Base-by-base conservation (phyloP, 345 rosid species). In the Carallia brachiata region DNA sequence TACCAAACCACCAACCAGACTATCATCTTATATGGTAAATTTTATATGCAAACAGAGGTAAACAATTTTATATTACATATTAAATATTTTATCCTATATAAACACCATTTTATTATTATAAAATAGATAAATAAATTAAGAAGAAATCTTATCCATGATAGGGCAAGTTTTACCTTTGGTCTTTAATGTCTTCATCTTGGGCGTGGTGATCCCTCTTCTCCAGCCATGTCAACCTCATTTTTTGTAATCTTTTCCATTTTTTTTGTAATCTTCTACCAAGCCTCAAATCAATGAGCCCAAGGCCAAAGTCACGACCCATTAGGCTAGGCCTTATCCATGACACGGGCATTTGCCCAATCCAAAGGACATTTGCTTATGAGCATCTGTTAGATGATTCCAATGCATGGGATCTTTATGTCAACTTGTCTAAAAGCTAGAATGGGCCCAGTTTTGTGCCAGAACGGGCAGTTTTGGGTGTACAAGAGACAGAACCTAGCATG, bases 361-460 rank as follows among this genome's bases (percentile, higher is more conserved):
- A 27, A 69, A 69, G 23, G 73, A 54, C 52, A 75, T 27, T 0
- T 44, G 15, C 55, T 50, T 68, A 18, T 52, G 19, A 3, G 19
- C 65, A 28, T 63, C 82, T 1, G 52, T 52, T 0, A 89, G 78
- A 15, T 85, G 84, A 0, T 82, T 75, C 89, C 89, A 89, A 2
- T 73, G 0, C 1, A 3, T 37, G 0, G 87, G 84, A 39, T 87
- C 88, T 64, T 88, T 74, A 1, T 87, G 87, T 23, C 23, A 23
- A 23, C 23, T 23, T 23, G 23, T 23, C 23, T 23, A 23, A 23
- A 23, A 23, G 23, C 23, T 23, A 23, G 23, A 23, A 23, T 23
- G 23, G 23, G 23, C 23, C 23, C 23, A 23, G 23, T 23, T 23
- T 23, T 23, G 23, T 23, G 23, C 23, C 23, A 23, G 23, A 23